These are phyloP conservation scores for Bipolaris oryzae DNA, from an alignment of 2,329 filamentous ascomycete species.

Conservation along the genomic window DNA sequence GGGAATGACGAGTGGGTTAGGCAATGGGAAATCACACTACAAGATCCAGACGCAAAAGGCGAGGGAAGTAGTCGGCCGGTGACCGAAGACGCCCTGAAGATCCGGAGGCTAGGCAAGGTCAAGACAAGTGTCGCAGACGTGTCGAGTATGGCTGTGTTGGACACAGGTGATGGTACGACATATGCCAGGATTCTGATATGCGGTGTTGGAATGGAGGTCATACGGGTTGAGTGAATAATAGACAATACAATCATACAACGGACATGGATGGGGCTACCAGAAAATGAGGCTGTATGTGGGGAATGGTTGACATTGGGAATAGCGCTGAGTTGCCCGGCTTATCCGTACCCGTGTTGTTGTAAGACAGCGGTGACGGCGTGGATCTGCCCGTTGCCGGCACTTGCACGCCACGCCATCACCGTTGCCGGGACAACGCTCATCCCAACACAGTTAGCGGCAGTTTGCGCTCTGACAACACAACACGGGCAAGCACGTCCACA, in stretches of 20 bases:
- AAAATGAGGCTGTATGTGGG: background rate
- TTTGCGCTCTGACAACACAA: slow-evolving; percentile 35
- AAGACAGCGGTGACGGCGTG: background rate
- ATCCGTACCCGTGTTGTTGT: background rate
- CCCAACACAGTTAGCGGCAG: slow-evolving; percentile 15
- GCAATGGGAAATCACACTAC: slow-evolving; percentile 50
- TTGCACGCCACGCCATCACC: background rate
- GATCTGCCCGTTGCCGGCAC: background rate
- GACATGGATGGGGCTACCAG: too few species aligned
- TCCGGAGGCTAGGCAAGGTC: slow-evolving; percentile 40
- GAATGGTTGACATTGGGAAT: background rate
- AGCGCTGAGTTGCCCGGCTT: background rate
- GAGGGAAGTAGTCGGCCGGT: background rate
- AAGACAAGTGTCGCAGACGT: slow-evolving; percentile 62
- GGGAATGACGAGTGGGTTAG: slow-evolving; percentile 58
- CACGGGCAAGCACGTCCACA: slow-evolving; percentile 22
- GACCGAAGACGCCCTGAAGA: slow-evolving; percentile 26
- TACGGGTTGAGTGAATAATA: slow-evolving; percentile 23
- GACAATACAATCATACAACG: background rate
- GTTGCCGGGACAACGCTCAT: slow-evolving; percentile 25
- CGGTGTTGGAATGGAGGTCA: slow-evolving; percentile 45
- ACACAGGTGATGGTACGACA: background rate
- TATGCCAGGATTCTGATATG: slow-evolving; percentile 36
- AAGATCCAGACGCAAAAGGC: background rate
- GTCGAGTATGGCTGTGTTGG: slow-evolving; percentile 56